These are phyloP conservation scores for Hymenoscyphus albidus DNA, from an alignment of 2,329 filamentous ascomycete species.

Conservation along the genomic window DNA sequence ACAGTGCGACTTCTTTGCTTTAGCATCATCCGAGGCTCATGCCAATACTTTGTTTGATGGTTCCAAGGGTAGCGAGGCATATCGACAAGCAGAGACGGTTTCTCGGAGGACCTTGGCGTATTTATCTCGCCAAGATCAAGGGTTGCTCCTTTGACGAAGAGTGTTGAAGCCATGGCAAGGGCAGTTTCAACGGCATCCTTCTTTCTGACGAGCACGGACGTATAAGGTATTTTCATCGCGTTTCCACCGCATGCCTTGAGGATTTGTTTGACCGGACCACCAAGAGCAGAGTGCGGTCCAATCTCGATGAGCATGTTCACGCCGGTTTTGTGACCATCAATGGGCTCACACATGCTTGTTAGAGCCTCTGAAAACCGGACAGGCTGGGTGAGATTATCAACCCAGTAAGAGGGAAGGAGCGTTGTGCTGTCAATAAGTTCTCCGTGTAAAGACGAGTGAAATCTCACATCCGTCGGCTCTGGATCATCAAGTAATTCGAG, in stretches of 20 bases:
- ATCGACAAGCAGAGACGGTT: constrained; percentile 32
- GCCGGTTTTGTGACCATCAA: constrained; percentile 20
- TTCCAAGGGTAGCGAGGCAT: constrained; percentile 55
- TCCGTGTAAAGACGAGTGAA: constrained; percentile 24
- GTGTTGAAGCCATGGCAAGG: constrained; percentile 42
- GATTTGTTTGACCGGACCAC: constrained; percentile 35
- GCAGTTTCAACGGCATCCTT: constrained; percentile 47
- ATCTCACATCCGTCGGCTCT: constrained; percentile 16
- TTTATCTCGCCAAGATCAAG: constrained; percentile 48
- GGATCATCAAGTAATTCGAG: constrained; percentile 12
- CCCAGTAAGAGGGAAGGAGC: constrained; percentile 43
- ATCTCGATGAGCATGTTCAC: constrained; percentile 31
- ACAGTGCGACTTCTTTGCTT: constrained; percentile 40
- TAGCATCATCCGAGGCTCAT: constrained; percentile 38
- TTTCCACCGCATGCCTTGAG: constrained; percentile 42
- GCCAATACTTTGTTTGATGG: constrained; percentile 50
- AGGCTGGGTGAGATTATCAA: constrained; percentile 41
- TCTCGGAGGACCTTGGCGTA: constrained; percentile 36
- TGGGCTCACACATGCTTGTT: constrained; percentile 21
- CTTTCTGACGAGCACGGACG: constrained; percentile 47
- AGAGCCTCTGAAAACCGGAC: constrained; percentile 44
- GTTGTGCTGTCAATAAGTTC: constrained; percentile 21
- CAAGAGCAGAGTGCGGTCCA: constrained; percentile 38
- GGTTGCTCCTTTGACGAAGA: constrained; percentile 44
- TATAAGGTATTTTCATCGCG: constrained; percentile 38